Evolutionary conservation across 441 rosid species (phyloP).

Genomic region (Adansonia rubrostipa): DNA sequence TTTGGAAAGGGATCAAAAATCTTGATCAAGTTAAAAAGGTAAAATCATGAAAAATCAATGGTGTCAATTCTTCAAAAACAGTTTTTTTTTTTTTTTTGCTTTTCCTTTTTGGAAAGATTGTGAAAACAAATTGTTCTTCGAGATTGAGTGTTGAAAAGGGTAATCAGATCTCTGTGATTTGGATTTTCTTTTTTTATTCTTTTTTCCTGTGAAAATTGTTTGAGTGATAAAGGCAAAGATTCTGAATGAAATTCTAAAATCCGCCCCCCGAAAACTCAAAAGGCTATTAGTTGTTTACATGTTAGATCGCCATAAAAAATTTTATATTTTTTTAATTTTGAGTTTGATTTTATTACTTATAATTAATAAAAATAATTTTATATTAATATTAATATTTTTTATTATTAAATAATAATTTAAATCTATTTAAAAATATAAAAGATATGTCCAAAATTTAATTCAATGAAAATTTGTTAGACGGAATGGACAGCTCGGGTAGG

Average conservation of each 20-base stretch:
- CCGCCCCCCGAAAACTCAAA: not conserved
- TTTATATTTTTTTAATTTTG: no score
- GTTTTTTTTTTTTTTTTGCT: not conserved
- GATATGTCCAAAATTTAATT: no score
- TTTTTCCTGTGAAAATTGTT: conserved; percentile 9
- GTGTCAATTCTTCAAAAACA: conserved; percentile 8
- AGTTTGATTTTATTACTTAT: no score
- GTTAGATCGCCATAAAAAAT: no score
- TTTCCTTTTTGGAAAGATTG: not conserved
- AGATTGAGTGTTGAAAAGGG: conserved; percentile 9
- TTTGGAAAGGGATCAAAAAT: conserved; percentile 47
- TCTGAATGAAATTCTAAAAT: conserved; percentile 7
- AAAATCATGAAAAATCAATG: conserved; percentile 41
- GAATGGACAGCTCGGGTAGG: no score
- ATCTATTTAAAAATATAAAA: no score
- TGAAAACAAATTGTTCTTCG: not conserved
- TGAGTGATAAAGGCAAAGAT: not conserved
- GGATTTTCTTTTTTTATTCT: not conserved
- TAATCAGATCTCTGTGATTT: no score
- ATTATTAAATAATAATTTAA: no score
- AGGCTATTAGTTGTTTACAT: no score
- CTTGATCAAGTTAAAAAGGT: conserved; percentile 33
- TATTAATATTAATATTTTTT: no score
- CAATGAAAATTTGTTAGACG: no score
- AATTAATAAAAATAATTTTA: no score